Evolutionary conservation across 768 basidiomycete genomes (phyloP).

Genomic region (Butyriboletus loyo): DNA sequence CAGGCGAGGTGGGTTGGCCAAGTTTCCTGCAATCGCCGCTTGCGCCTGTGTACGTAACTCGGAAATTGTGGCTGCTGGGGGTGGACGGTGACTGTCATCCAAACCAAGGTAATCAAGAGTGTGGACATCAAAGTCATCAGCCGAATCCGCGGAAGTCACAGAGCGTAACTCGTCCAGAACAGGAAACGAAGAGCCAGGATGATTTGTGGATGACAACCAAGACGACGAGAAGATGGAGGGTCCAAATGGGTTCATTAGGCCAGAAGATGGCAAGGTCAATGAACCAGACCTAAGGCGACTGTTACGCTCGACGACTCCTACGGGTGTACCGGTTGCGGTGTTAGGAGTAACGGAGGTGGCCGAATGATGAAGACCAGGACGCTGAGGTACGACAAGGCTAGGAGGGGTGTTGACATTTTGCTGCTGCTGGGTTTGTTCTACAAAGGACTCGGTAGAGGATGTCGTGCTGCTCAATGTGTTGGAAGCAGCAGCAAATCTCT

Average conservation of each 20-base stretch:
- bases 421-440: conserved; percentile 41
- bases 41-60: conserved; percentile 89
- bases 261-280: conserved; percentile 77
- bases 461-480: conserved; percentile 50
- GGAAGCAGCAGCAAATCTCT: conserved; percentile 71
- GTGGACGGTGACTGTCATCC: conserved; percentile 69
- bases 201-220: conserved; percentile 71
- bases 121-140: conserved; percentile 88
- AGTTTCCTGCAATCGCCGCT: conserved; percentile 81
- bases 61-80: conserved; percentile 84
- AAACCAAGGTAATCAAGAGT: conserved; percentile 96
- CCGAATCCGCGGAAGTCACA: conserved; percentile 72
- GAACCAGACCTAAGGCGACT: conserved; percentile 92
- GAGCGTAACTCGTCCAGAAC: conserved; percentile 80
- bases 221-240: conserved; percentile 87
- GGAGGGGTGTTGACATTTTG: conserved; percentile 38
- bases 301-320: conserved; percentile 52
- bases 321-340: conserved; percentile 38
- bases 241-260: conserved; percentile 81
- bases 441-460: conserved; percentile 49
- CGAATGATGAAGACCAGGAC: conserved; percentile 75
- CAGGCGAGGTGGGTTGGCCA: conserved; percentile 74
- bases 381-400: conserved; percentile 44
- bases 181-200: conserved; percentile 54
- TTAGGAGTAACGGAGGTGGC: conserved; percentile 59